phyloP scores from a whole-genome alignment of 2,329 filamentous ascomycete species.

The Ilyonectria sp. region DNA sequence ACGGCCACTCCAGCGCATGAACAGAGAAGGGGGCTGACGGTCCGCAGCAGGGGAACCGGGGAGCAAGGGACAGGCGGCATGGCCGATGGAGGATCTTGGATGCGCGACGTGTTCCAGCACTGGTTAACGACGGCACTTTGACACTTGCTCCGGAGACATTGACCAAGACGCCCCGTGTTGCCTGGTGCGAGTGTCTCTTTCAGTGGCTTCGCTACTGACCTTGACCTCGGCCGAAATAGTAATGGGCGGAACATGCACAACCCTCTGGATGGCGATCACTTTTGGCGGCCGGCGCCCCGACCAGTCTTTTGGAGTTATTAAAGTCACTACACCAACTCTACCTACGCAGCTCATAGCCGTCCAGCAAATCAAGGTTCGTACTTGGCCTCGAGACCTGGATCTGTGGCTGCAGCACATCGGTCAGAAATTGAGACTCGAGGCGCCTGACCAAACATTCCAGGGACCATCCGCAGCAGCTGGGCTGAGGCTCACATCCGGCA shows the following conservation, averaged over 20 bases:
- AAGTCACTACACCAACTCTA: constrained; percentile 11
- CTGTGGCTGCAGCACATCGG: constrained; percentile 21
- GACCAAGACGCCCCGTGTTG: not conserved
- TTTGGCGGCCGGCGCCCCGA: constrained; percentile 19
- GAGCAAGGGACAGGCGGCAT: constrained; percentile 3
- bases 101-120: not conserved
- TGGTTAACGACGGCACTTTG: not conserved
- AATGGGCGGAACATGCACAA: constrained; percentile 11
- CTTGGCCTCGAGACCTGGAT: constrained; percentile 6
- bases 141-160: not conserved
- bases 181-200: not conserved
- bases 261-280: constrained; percentile 13
- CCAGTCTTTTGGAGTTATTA: constrained; percentile 16
- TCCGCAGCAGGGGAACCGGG: not conserved
- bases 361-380: too few relatives aligned
- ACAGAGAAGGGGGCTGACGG: constrained; percentile 20
- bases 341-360: not conserved
- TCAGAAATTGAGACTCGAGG: not conserved
- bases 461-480: not conserved
- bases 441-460: not conserved
- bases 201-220: not conserved
- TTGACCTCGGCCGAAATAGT: not conserved
- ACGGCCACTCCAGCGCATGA: not conserved
- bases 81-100: constrained; percentile 10
- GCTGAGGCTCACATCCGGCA: constrained; percentile 12